phyloP scores from a whole-genome alignment of 768 basidiomycete genomes.

The Rhodosporidiobolus odoratus region DNA sequence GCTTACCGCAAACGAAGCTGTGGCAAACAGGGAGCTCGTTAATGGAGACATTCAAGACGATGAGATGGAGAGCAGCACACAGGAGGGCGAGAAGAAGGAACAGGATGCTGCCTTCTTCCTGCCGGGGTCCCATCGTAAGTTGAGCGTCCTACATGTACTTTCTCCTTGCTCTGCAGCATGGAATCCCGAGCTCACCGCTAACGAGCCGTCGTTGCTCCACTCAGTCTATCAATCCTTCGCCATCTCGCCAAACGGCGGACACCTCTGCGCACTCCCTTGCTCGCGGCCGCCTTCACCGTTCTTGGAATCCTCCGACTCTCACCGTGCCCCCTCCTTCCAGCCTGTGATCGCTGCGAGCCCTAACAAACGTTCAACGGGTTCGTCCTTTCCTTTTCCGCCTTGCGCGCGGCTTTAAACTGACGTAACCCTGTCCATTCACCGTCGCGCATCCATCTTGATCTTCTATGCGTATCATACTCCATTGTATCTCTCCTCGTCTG shows the following conservation, averaged over 20 bases:
- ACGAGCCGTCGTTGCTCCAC: background rate
- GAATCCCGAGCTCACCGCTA: too few relatives aligned
- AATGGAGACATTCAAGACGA: too few relatives aligned
- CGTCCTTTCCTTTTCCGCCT: background rate
- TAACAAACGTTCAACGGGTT: too few relatives aligned
- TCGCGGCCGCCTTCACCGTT: background rate
- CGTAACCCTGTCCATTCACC: too few relatives aligned
- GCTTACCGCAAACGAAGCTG: background rate
- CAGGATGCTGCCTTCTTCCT: background rate
- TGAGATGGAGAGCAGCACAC: background rate
- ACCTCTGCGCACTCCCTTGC: slow-evolving; percentile 10
- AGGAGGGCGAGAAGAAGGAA: background rate
- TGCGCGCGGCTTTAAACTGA: too few relatives aligned
- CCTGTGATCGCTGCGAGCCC: slow-evolving; percentile 6
- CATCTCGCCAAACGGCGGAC: slow-evolving; percentile 8
- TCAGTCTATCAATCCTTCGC: slow-evolving; percentile 1
- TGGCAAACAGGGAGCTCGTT: background rate
- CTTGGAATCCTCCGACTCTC: background rate
- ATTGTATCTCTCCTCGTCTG: too few relatives aligned
- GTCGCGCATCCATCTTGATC: too few relatives aligned
- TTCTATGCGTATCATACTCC: too few relatives aligned
- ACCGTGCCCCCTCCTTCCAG: background rate
- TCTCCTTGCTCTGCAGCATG: fast-evolving
- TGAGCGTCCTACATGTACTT: background rate
- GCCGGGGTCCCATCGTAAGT: background rate